A percentile compares a stretch with the other conserved stretches of the same genome.
phyloP scores from a whole-genome alignment of 2,329 filamentous ascomycete genomes.

The Ploettnerulaceae sp. region DNA sequence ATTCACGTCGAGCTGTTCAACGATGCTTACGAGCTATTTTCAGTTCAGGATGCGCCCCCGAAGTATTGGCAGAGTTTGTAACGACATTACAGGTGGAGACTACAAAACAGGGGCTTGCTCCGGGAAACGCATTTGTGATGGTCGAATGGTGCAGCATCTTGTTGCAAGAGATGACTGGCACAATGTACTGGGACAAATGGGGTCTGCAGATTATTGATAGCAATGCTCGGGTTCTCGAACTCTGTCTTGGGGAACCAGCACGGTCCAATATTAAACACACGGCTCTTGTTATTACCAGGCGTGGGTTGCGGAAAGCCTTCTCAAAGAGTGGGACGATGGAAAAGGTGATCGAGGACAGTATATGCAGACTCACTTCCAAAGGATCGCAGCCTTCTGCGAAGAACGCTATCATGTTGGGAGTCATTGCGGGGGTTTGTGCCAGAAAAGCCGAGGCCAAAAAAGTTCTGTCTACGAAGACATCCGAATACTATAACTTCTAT shows the following conservation, averaged over 20 bases:
- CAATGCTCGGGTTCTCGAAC: slow-evolving; percentile 70
- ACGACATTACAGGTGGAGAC: slow-evolving; percentile 66
- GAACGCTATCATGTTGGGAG: slow-evolving; percentile 74
- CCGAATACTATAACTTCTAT: slow-evolving; percentile 76
- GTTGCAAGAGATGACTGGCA: slow-evolving; percentile 63
- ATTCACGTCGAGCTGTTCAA: slow-evolving; percentile 78
- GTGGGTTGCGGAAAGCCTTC: slow-evolving; percentile 72
- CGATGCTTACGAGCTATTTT: slow-evolving; percentile 69
- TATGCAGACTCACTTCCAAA: slow-evolving; percentile 67
- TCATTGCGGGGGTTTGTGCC: slow-evolving; percentile 80
- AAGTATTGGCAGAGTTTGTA: slow-evolving; percentile 59
- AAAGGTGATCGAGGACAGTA: slow-evolving; percentile 42
- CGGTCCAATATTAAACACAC: slow-evolving; percentile 65
- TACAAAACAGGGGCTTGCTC: slow-evolving; percentile 70
- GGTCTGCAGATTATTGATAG: slow-evolving; percentile 61
- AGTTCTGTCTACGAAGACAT: slow-evolving; percentile 60
- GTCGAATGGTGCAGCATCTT: slow-evolving; percentile 84
- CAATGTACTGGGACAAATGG: slow-evolving; percentile 58
- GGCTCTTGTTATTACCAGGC: slow-evolving; percentile 70
- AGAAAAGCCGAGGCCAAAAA: slow-evolving; percentile 61
- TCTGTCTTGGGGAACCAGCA: slow-evolving; percentile 62
- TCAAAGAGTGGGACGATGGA: slow-evolving; percentile 42
- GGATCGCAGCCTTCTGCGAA: slow-evolving; percentile 56
- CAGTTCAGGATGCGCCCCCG: slow-evolving; percentile 49
- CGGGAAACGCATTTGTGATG: slow-evolving; percentile 79